These are phyloP conservation scores for Carex scoparia DNA, from an alignment of 176 grass and related monocot species.

Conservation along the genomic window DNA sequence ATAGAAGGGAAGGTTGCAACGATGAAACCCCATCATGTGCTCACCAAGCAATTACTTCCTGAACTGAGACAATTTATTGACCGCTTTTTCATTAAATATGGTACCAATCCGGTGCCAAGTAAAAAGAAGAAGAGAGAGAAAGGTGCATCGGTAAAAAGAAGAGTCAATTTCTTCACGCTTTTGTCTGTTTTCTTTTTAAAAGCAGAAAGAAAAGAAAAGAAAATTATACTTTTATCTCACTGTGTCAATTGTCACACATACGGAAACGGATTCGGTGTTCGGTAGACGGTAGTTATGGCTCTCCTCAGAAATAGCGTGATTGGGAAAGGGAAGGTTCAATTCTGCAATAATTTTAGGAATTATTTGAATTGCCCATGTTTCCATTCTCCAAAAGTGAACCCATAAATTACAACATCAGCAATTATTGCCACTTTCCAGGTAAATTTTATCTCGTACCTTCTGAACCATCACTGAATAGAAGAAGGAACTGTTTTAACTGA, in stretches of 20 bases:
- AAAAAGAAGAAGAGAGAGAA: not conserved
- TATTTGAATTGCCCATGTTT: not conserved
- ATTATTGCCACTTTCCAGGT: constrained; percentile 12
- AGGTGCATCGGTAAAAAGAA: not conserved
- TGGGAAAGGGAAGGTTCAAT: not conserved
- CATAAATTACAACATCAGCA: not conserved
- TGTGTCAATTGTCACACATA: not conserved
- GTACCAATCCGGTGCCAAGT: not conserved
- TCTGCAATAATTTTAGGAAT: constrained; percentile 1
- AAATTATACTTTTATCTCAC: not conserved
- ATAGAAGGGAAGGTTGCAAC: not conserved
- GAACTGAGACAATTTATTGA: constrained; percentile 5
- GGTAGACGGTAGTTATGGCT: not conserved
- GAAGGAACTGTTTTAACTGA: no score
- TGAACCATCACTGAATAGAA: not conserved
- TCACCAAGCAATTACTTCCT: not conserved
- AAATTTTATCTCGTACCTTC: not conserved
- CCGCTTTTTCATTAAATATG: constrained; percentile 9
- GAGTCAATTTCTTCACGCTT: not conserved
- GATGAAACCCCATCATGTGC: not conserved
- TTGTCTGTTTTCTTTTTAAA: no score
- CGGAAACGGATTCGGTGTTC: not conserved
- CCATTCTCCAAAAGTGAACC: not conserved
- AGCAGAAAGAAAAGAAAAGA: not conserved
- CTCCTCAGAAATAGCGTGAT: not conserved